These are phyloP conservation scores for Pachysolen tannophilus DNA, from an alignment of 805 yeast genomes.

Conservation along the genomic window DNA sequence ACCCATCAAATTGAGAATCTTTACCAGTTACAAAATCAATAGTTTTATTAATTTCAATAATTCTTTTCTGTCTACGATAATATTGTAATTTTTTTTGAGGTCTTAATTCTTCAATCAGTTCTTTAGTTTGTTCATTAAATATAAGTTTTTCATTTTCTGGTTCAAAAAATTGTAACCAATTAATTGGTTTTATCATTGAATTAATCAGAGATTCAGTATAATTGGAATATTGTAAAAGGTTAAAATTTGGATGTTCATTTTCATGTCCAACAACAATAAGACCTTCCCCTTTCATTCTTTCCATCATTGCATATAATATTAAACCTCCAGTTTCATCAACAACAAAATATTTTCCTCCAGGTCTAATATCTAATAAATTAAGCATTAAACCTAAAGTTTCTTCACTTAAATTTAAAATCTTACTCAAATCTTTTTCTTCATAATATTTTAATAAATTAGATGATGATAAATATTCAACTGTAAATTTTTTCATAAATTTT, in stretches of 20 bases:
- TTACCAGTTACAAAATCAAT: conserved; percentile 39
- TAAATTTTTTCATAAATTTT: conserved; percentile 80
- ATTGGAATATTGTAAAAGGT: conserved; percentile 60
- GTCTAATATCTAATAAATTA: conserved; percentile 72
- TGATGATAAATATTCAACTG: conserved; percentile 68
- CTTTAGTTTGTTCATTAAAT: conserved; percentile 32
- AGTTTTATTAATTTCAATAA: conserved; percentile 38
- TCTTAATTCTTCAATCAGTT: conserved; percentile 47
- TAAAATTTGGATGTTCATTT: conserved; percentile 84
- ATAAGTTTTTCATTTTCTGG: conserved; percentile 48
- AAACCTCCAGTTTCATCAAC: conserved; percentile 95
- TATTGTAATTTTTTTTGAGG: conserved; percentile 59
- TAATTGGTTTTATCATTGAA: conserved; percentile 58
- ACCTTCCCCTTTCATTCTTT: conserved; percentile 79
- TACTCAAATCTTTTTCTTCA: conserved; percentile 65
- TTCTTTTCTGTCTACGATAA: conserved; percentile 53
- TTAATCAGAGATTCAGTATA: conserved; percentile 44
- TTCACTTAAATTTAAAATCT: conserved; percentile 72
- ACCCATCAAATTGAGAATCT: conserved; percentile 59
- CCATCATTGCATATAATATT: conserved; percentile 77
- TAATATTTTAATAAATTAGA: conserved; percentile 67
- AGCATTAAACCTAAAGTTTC: conserved; percentile 77
- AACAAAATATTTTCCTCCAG: conserved; percentile 84
- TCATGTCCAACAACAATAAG: conserved; percentile 73
- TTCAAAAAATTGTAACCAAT: conserved; percentile 72